Evolutionary conservation across 306 rosid species (phyloP).

Genomic region (Glycine latifolia): DNA sequence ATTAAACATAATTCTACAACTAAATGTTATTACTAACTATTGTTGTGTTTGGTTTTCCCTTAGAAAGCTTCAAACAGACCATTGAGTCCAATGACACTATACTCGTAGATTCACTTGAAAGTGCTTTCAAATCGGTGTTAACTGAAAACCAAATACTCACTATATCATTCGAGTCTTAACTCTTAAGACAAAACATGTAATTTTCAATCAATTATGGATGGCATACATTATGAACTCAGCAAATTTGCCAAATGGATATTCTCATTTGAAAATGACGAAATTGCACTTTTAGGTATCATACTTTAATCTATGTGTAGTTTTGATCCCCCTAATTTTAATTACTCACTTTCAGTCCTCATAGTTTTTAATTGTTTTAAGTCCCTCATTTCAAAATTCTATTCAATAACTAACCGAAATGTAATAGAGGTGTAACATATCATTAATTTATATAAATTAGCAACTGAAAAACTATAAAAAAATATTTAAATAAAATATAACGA

Average conservation of each 20-base stretch:
- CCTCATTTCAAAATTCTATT: neutral
- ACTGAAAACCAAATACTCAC: too few species aligned
- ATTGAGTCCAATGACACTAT: too few species aligned
- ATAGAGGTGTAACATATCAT: neutral
- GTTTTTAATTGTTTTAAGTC: neutral
- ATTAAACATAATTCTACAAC: neutral
- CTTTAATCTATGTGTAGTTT: neutral
- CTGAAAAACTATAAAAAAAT: too few species aligned
- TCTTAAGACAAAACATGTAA: neutral
- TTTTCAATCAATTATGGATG: neutral
- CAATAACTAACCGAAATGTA: neutral
- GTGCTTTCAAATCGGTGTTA: too few species aligned
- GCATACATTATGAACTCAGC: neutral
- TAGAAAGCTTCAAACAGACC: too few species aligned
- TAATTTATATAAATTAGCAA: neutral
- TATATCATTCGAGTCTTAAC: neutral
- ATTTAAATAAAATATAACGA: neutral
- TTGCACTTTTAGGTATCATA: neutral
- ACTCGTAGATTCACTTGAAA: too few species aligned
- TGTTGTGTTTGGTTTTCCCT: too few species aligned
- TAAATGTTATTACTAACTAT: neutral
- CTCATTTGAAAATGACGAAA: neutral
- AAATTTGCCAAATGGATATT: neutral
- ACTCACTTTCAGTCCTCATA: neutral
- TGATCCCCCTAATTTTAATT: neutral